phyloP scores from a whole-genome alignment of 129 eudicot species.

The Sambucus nigra region DNA sequence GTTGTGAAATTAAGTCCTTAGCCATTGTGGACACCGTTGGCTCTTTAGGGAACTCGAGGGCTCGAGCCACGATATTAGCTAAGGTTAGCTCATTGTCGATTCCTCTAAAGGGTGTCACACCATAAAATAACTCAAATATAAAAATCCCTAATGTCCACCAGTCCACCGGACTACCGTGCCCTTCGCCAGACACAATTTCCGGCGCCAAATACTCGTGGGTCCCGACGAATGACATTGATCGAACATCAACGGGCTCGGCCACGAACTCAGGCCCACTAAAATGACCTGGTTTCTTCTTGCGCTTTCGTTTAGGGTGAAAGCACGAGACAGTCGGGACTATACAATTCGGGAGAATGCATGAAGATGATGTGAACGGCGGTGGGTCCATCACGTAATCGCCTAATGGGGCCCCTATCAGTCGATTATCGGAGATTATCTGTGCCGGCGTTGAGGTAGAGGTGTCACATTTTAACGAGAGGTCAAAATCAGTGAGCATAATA shows the following conservation, averaged over 20 bases:
- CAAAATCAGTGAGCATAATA: slow-evolving; percentile 87
- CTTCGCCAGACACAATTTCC: slow-evolving; percentile 87
- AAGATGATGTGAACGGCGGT: slow-evolving; percentile 56
- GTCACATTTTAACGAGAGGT: slow-evolving; percentile 77
- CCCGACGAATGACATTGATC: slow-evolving; percentile 96
- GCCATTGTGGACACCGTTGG: slow-evolving; percentile 52
- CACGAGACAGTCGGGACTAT: slow-evolving; percentile 83
- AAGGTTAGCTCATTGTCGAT: slow-evolving; percentile 71
- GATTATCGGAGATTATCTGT: slow-evolving; percentile 43
- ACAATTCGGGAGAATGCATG: slow-evolving; percentile 83
- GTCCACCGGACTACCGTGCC: slow-evolving; percentile 95
- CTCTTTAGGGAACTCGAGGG: slow-evolving; percentile 86
- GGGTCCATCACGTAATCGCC: slow-evolving; percentile 23
- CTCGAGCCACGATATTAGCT: slow-evolving; percentile 88
- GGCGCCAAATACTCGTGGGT: slow-evolving; percentile 96
- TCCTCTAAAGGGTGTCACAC: slow-evolving; percentile 84
- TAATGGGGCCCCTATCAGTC: slow-evolving; percentile 17
- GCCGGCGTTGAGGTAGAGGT: slow-evolving; percentile 65
- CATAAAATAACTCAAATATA: slow-evolving; percentile 72
- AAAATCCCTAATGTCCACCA: slow-evolving; percentile 96
- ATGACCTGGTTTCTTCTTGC: slow-evolving; percentile 56
- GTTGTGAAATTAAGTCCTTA: slow-evolving; percentile 56
- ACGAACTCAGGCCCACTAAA: slow-evolving; percentile 62
- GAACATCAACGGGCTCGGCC: slow-evolving; percentile 71
- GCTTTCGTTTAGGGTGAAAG: slow-evolving; percentile 56